Conservation (phyloP, 225 moss, liverwort and hornwort genomes). For the Polytrichum commune region DNA sequence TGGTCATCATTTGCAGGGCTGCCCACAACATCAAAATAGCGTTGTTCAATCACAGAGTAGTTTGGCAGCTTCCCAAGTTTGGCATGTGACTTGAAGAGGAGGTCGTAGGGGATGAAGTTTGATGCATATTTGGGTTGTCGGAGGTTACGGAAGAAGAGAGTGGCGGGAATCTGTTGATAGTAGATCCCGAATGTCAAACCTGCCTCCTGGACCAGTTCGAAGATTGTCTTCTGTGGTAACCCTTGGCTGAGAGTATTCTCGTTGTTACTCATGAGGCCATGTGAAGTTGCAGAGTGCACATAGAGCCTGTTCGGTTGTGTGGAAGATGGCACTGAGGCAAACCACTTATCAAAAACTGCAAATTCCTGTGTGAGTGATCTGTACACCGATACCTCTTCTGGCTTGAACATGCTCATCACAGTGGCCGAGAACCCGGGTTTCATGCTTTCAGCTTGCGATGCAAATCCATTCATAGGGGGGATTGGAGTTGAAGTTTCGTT, state of each 20-base stretch:
- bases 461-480: slow-evolving; percentile 68
- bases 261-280: slow-evolving; percentile 58
- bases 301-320: slow-evolving; percentile 78
- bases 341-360: slow-evolving; percentile 63
- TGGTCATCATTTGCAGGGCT: slow-evolving; percentile 74
- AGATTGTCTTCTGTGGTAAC: slow-evolving; percentile 59
- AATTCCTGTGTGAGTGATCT: slow-evolving; percentile 55
- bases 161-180: slow-evolving; percentile 62
- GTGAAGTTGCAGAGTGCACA: slow-evolving; percentile 72
- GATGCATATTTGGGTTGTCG: slow-evolving; percentile 41
- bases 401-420: slow-evolving; percentile 71
- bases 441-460: slow-evolving; percentile 44
- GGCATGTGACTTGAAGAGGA: slow-evolving; percentile 40
- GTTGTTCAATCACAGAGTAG: slow-evolving; percentile 67
- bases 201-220: slow-evolving; percentile 57
- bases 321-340: slow-evolving; percentile 54
- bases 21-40: slow-evolving; percentile 49
- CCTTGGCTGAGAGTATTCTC: slow-evolving; percentile 32
- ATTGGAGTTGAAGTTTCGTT: neutral
- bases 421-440: slow-evolving; percentile 45
- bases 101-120: slow-evolving; percentile 37
- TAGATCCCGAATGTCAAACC: slow-evolving; percentile 62
- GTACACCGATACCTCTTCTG: slow-evolving; percentile 53
- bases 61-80: slow-evolving; percentile 45
- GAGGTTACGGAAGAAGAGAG: slow-evolving; percentile 46